Evolutionary conservation across 2,329 filamentous ascomycete genomes (phyloP).

Genomic region (Colletotrichum noveboracense): DNA sequence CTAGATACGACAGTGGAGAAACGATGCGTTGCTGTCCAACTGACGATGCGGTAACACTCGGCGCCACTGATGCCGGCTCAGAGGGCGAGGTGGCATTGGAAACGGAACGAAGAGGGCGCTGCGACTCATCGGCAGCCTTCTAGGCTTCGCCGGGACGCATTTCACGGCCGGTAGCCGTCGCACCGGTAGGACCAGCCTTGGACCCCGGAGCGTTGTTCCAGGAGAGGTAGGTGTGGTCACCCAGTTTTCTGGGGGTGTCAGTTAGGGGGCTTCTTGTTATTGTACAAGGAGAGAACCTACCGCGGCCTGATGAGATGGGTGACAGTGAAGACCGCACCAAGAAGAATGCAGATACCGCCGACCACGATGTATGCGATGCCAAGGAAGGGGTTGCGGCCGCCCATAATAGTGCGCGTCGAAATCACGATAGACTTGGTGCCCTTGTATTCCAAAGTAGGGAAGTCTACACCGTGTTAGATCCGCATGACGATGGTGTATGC

Average conservation of each 20-base stretch:
- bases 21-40: background rate
- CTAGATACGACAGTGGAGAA: background rate
- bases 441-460: constrained; percentile 77
- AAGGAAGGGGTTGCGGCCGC: constrained; percentile 92
- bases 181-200: constrained; percentile 48
- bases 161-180: constrained; percentile 62
- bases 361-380: constrained; percentile 96
- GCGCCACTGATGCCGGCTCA: background rate
- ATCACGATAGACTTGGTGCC: constrained; percentile 91
- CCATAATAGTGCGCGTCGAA: constrained; percentile 90
- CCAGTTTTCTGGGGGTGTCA: constrained; percentile 75
- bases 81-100: constrained; percentile 2
- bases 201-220: constrained; percentile 75
- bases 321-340: constrained; percentile 86
- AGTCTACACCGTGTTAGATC: constrained; percentile 60
- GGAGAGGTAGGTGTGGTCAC: constrained; percentile 95
- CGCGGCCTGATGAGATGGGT: constrained; percentile 91
- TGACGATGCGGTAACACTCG: constrained; percentile 12
- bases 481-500: background rate
- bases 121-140: constrained; percentile 33
- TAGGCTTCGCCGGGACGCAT: constrained; percentile 49
- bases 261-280: background rate
- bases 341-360: constrained; percentile 87
- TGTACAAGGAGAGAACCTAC: constrained; percentile 45
- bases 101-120: constrained; percentile 7